These are phyloP conservation scores for Agaricus blazei DNA, from an alignment of 768 basidiomycete species.

Conservation along the genomic window DNA sequence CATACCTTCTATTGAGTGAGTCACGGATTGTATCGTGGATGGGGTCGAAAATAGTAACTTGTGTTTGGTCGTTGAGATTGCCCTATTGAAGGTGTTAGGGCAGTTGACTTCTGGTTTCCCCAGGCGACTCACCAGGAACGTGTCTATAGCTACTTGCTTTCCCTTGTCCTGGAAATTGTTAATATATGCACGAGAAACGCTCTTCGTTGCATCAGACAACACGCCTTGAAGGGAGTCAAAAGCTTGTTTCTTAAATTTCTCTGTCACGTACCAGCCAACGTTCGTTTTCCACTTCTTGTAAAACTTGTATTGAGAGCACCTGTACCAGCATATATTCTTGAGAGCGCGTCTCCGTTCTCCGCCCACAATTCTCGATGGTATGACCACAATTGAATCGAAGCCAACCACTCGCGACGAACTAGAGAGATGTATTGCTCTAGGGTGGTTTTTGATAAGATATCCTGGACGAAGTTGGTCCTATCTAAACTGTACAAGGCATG, in stretches of 20 bases:
- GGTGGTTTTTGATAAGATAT: slow-evolving; percentile 80
- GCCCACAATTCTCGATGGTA: slow-evolving; percentile 95
- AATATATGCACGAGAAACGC: slow-evolving; percentile 92
- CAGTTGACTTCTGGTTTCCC: no score
- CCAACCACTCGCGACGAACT: slow-evolving; percentile 72
- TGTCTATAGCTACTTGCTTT: slow-evolving; percentile 93
- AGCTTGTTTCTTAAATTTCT: background rate
- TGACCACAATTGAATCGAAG: slow-evolving; percentile 68
- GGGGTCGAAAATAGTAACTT: slow-evolving; percentile 91
- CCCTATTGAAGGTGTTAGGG: slow-evolving; percentile 50
- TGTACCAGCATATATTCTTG: slow-evolving; percentile 91
- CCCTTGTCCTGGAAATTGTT: slow-evolving; percentile 96
- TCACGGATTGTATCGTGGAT: slow-evolving; percentile 83
- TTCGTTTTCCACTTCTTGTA: slow-evolving; percentile 92
- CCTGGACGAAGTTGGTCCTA: slow-evolving; percentile 96
- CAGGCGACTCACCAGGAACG: slow-evolving; percentile 69
- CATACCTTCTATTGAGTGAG: slow-evolving; percentile 63
- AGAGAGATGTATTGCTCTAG: slow-evolving; percentile 81
- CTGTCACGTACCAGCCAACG: slow-evolving; percentile 62
- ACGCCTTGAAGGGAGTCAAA: slow-evolving; percentile 44
- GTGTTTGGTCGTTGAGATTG: slow-evolving; percentile 82
- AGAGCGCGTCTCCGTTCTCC: slow-evolving; percentile 91
- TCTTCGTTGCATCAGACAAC: slow-evolving; percentile 94
- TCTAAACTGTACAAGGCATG: slow-evolving; percentile 59
- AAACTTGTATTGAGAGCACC: slow-evolving; percentile 94